phyloP scores from a whole-genome alignment of 257 asterid species.

The Leonotis leonurus region DNA sequence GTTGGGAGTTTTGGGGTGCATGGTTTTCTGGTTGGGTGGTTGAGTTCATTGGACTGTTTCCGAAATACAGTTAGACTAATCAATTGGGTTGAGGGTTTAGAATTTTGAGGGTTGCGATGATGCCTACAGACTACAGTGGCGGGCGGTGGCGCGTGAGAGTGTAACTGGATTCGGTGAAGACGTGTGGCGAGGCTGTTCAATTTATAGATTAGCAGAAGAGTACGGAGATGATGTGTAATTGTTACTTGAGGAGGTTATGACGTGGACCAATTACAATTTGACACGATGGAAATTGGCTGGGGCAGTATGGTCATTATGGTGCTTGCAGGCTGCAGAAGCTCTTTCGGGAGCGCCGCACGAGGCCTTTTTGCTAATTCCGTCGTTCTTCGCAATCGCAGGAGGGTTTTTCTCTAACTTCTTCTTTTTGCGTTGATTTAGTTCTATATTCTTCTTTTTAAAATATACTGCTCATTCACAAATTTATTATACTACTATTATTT shows the following conservation, averaged over 20 bases:
- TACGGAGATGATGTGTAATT: conserved; percentile 1
- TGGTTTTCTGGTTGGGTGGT: conserved; percentile 25
- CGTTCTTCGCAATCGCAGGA: no score
- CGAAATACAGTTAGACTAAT: neutral
- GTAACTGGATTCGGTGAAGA: neutral
- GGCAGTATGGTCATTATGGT: no score
- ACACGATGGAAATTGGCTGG: no score
- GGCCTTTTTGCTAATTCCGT: no score
- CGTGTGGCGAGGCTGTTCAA: conserved; percentile 13
- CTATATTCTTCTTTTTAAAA: no score
- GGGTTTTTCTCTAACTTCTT: no score
- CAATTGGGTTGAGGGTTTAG: neutral
- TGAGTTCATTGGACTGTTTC: conserved; percentile 48
- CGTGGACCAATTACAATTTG: neutral
- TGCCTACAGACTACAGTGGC: neutral
- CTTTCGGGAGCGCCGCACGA: no score
- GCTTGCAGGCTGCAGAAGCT: no score
- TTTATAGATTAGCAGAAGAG: conserved; percentile 27
- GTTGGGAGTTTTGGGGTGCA: conserved; percentile 16
- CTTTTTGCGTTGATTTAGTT: no score
- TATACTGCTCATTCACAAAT: no score
- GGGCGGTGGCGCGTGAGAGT: conserved; percentile 6
- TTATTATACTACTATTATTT: no score
- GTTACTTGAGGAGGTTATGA: neutral
- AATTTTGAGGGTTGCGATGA: neutral